Evolutionary conservation across 352 stramenopile species (phyloP).

Genomic region (Pythium pyrilobum): DNA sequence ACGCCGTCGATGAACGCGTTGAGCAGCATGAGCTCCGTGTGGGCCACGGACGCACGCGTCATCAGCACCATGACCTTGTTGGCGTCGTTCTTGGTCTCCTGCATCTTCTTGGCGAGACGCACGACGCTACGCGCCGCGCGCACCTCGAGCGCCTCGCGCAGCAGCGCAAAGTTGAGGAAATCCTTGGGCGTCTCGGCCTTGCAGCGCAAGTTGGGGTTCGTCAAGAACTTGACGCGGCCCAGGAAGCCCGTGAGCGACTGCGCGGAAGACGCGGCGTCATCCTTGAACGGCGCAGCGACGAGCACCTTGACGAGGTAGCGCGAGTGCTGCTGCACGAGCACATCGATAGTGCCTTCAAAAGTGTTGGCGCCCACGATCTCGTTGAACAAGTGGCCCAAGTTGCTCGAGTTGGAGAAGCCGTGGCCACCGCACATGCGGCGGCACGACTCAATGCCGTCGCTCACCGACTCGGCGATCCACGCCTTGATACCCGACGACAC

Average conservation of each 20-base stretch:
- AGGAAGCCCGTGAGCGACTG: conserved; percentile 33
- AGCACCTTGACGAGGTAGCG: conserved; percentile 52
- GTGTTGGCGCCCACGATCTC: conserved; percentile 47
- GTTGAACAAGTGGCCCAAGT: conserved; percentile 27
- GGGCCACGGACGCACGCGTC: conserved; percentile 37
- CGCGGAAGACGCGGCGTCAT: too few relatives aligned
- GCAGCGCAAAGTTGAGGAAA: conserved; percentile 30
- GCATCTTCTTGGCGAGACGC: conserved; percentile 27
- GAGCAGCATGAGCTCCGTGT: conserved; percentile 44
- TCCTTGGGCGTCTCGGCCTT: conserved; percentile 22
- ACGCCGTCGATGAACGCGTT: conserved; percentile 28
- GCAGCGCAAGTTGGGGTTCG: conserved; percentile 29
- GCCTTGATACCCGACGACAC: conserved; percentile 51
- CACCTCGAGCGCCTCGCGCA: conserved; percentile 37
- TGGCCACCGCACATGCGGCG: conserved; percentile 35
- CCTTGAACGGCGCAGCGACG: conserved; percentile 13
- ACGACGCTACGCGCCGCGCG: conserved; percentile 28
- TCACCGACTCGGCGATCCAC: conserved; percentile 34
- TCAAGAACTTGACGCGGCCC: conserved; percentile 23
- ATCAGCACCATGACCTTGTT: conserved; percentile 56
- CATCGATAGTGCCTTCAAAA: conserved; percentile 67
- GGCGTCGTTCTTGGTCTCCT: conserved; percentile 36
- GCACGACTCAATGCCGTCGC: conserved; percentile 40
- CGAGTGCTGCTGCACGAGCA: conserved; percentile 62
- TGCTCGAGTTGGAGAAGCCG: conserved; percentile 20